Percentiles rank a stretch among this genome's conserved stretches.
Evolutionary conservation across 1,139 yeast species (phyloP).

Genomic region (Meyerozyma elateridarum): DNA sequence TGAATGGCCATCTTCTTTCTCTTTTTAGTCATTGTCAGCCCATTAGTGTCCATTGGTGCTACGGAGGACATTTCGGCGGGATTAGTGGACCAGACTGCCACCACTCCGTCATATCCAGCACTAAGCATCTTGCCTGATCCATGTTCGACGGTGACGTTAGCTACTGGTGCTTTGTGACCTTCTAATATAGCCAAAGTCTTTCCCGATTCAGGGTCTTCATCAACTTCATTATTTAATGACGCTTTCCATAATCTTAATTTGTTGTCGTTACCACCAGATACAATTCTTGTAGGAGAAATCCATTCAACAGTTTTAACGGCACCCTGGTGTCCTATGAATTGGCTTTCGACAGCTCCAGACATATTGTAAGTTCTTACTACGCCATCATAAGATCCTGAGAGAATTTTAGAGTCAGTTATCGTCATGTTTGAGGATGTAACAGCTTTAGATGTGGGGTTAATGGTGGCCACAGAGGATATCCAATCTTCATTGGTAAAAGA

Average conservation of each 20-base stretch:
- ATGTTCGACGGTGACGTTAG: conserved; percentile 59
- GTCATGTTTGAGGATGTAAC: conserved; percentile 27
- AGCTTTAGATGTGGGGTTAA: conserved; percentile 26
- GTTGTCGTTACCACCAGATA: conserved; percentile 86
- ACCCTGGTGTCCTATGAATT: conserved; percentile 82
- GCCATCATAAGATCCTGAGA: conserved; percentile 93
- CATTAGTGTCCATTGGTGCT: conserved; percentile 52
- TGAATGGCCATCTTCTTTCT: conserved; percentile 78
- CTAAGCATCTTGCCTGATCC: conserved; percentile 61
- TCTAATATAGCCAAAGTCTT: conserved; percentile 77
- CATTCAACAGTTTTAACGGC: conserved; percentile 80
- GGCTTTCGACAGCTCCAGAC: conserved; percentile 79
- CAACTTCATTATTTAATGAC: conserved; percentile 42
- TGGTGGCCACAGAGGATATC: conserved; percentile 74
- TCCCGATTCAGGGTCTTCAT: conserved; percentile 60
- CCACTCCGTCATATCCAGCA: conserved; percentile 76
- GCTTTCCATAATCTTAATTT: conserved; percentile 86
- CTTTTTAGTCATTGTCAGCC: conserved; percentile 80
- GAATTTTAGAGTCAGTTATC: conserved; percentile 45
- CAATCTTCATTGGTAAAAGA: conserved; percentile 93
- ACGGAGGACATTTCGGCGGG: conserved; percentile 79
- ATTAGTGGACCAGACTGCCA: conserved; percentile 86
- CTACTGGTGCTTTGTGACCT: conserved; percentile 88
- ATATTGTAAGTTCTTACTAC: conserved; percentile 84
- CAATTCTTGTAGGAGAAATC: conserved; percentile 69